Percentiles rank a stretch among this genome's conserved stretches.
These are phyloP conservation scores for Diaporthe sp. DNA, from an alignment of 2,329 filamentous ascomycete genomes.

Conservation along the genomic window DNA sequence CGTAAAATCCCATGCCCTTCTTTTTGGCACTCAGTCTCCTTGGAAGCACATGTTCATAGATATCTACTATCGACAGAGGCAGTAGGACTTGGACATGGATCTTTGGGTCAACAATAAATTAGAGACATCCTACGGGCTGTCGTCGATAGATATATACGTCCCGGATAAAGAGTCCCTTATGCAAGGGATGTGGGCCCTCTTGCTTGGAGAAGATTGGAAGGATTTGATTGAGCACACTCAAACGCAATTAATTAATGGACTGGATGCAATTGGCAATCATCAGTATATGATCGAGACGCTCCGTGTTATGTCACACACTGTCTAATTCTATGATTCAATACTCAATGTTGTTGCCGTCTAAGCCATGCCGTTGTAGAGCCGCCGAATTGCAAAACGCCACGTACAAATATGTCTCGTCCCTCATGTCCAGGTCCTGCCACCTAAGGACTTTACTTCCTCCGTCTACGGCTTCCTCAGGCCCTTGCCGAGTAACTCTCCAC, in stretches of 20 bases:
- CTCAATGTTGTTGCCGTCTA: not conserved
- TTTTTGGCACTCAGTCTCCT: no score
- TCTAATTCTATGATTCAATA: not conserved
- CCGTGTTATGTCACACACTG: not conserved
- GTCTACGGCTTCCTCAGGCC: conserved; percentile 52
- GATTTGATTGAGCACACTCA: not conserved
- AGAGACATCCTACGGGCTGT: not conserved
- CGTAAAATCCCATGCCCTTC: no score
- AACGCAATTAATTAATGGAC: not conserved
- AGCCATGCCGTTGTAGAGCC: not conserved
- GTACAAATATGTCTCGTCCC: not conserved
- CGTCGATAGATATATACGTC: not conserved
- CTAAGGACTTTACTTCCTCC: not conserved
- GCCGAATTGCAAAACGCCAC: not conserved
- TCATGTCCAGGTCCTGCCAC: not conserved
- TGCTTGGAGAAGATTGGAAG: not conserved
- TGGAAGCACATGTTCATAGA: no score
- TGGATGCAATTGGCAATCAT: not conserved
- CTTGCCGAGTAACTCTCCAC: conserved; percentile 60
- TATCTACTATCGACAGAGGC: no score
- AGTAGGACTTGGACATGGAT: no score
- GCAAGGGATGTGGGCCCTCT: not conserved
- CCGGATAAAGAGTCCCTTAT: not conserved
- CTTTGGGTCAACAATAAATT: not conserved
- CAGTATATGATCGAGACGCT: not conserved